Evolutionary conservation across 2,329 filamentous ascomycete genomes (phyloP).

Genomic region (Hypomyces perniciosus): DNA sequence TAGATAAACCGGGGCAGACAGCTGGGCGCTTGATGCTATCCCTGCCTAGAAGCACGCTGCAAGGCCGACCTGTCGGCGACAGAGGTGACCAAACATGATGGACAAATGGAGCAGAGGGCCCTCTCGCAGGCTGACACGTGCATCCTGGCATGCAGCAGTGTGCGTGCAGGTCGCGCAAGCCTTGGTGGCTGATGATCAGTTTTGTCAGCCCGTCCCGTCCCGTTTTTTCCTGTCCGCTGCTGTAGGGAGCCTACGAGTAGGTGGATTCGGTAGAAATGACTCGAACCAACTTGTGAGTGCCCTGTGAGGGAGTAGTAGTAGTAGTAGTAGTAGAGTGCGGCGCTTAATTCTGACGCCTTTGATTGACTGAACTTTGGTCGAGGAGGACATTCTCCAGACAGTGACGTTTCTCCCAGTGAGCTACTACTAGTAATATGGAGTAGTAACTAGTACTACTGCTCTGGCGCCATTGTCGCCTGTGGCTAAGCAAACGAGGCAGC

Average conservation of each 20-base stretch:
- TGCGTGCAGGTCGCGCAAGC: conserved; percentile 5
- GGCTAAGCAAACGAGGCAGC: background rate
- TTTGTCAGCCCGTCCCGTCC: background rate
- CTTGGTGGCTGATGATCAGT: conserved; percentile 3
- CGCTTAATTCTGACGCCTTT: too few species aligned
- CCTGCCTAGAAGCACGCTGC: conserved; percentile 5
- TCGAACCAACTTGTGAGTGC: too few species aligned
- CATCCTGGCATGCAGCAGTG: conserved; percentile 16
- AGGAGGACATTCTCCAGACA: too few species aligned
- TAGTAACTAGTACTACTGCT: background rate
- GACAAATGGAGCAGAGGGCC: conserved; percentile 9
- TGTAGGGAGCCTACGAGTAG: background rate
- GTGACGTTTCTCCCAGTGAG: too few species aligned
- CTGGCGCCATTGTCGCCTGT: background rate
- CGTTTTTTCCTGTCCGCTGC: too few species aligned
- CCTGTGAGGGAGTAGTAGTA: too few species aligned
- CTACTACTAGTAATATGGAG: too few species aligned
- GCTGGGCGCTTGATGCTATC: conserved; percentile 1
- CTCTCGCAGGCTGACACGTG: conserved; percentile 29
- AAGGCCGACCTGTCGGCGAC: background rate
- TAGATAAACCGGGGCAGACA: conserved; percentile 5
- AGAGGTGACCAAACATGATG: conserved; percentile 7
- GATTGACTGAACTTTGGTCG: too few species aligned
- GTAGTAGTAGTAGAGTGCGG: too few species aligned
- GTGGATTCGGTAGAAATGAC: too few species aligned